Evolutionary conservation across 495 filamentous ascomycete species (phyloP).

Genomic region (Saxophila tyrrhenica): DNA sequence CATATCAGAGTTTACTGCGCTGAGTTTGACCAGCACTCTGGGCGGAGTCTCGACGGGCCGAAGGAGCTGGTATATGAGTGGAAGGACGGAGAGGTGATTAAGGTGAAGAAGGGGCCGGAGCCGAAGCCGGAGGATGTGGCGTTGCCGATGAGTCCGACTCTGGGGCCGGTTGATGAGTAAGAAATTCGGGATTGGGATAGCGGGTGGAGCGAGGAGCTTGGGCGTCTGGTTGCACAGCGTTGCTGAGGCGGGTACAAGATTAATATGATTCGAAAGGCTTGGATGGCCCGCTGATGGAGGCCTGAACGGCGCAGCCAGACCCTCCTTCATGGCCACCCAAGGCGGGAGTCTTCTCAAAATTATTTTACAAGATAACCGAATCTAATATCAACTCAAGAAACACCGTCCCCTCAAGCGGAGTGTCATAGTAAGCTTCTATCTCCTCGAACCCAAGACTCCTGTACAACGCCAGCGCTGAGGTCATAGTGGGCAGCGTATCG

Average conservation of each 20-base stretch:
- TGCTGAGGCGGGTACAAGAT: not conserved
- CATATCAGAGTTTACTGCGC: not conserved
- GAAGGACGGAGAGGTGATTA: not conserved
- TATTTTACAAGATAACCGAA: not conserved
- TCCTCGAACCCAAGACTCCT: conserved; percentile 40
- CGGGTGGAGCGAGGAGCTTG: not conserved
- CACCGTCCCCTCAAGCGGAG: conserved; percentile 38
- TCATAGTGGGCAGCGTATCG: conserved; percentile 48
- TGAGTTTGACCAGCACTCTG: not conserved
- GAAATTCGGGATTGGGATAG: no score
- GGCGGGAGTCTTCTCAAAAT: no score
- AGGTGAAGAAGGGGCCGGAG: not conserved
- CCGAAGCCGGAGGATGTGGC: not conserved
- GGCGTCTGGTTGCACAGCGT: not conserved
- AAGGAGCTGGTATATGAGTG: not conserved
- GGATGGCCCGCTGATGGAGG: not conserved
- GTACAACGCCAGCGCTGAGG: conserved; percentile 41
- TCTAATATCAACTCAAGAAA: conserved; percentile 23
- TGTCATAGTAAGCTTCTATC: conserved; percentile 46
- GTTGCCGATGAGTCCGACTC: no score
- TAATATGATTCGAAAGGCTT: not conserved
- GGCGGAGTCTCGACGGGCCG: not conserved
- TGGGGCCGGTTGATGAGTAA: no score
- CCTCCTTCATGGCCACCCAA: no score
- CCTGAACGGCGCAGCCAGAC: not conserved